phyloP scores from a whole-genome alignment of 495 filamentous ascomycete genomes.

The Penicillium waksmanii region DNA sequence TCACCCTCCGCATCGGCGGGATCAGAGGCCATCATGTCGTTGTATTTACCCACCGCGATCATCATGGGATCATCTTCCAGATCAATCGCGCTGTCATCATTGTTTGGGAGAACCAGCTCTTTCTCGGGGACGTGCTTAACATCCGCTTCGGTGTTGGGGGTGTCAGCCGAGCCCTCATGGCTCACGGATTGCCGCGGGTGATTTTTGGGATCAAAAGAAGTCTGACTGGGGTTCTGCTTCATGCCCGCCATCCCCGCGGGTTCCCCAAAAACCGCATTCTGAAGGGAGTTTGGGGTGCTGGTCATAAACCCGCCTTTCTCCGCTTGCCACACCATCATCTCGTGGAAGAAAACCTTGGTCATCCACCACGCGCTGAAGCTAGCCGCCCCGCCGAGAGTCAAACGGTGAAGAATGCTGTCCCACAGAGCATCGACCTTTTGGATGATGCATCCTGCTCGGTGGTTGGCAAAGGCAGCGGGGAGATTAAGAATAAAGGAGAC shows the following conservation, averaged over 20 bases:
- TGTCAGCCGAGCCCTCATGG: background rate
- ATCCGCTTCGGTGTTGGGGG: constrained; percentile 2
- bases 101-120: constrained; percentile 37
- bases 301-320: constrained; percentile 92
- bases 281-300: constrained; percentile 51
- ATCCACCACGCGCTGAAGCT: constrained; percentile 98
- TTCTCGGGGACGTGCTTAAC: constrained; percentile 27
- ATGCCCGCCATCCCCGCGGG: constrained; percentile 28
- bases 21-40: constrained; percentile 53
- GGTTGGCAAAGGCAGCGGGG: constrained; percentile 72
- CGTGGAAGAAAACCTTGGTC: constrained; percentile 95
- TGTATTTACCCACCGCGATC: constrained; percentile 54
- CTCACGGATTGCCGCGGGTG: background rate
- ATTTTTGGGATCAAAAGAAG: background rate
- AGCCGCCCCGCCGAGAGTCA: constrained; percentile 76
- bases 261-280: constrained; percentile 43
- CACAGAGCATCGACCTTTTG: constrained; percentile 49
- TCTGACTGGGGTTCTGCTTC: constrained; percentile 24
- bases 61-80: constrained; percentile 52
- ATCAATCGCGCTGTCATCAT: constrained; percentile 54
- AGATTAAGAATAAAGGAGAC: constrained; percentile 78
- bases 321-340: constrained; percentile 90
- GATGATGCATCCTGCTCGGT: constrained; percentile 60
- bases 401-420: constrained; percentile 48
- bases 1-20: constrained; percentile 54